These are phyloP conservation scores for Bondarzewia mesenterica DNA, from an alignment of 1,284 basidiomycete species.

Conservation along the genomic window DNA sequence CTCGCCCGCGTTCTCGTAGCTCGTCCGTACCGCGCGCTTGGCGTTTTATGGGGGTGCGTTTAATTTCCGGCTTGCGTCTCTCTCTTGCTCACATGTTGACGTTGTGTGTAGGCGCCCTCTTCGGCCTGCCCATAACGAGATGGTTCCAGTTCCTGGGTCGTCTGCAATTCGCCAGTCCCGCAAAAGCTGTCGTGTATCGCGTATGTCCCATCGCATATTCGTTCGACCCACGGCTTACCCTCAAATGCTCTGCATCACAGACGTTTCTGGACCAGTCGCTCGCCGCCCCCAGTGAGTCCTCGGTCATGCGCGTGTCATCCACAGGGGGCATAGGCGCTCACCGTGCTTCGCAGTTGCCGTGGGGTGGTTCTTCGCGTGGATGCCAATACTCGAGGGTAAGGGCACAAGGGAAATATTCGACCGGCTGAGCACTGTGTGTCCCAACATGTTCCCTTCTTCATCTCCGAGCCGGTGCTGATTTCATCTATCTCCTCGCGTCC, in stretches of 20 bases:
- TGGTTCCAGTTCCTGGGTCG: constrained; percentile 64
- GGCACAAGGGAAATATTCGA: constrained; percentile 42
- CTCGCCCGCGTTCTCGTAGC: constrained; percentile 35
- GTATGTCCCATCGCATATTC: constrained; percentile 26
- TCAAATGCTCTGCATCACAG: constrained; percentile 25
- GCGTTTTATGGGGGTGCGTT: constrained; percentile 64
- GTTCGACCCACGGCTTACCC: neutral
- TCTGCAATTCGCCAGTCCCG: constrained; percentile 53
- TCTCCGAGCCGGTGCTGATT: neutral
- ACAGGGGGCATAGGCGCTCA: neutral
- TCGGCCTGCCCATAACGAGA: constrained; percentile 65
- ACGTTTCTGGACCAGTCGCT: constrained; percentile 70
- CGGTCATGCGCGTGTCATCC: neutral
- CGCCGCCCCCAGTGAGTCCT: constrained; percentile 51
- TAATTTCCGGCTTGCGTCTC: neutral
- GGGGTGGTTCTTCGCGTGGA: constrained; percentile 65
- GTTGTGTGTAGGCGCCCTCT: constrained; percentile 42
- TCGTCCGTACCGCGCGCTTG: constrained; percentile 61
- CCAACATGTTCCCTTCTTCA: neutral
- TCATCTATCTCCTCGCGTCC: constrained; percentile 1
- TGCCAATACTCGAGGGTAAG: constrained; percentile 70
- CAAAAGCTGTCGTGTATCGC: constrained; percentile 48
- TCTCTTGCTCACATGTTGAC: constrained; percentile 4
- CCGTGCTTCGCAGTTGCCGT: constrained; percentile 42
- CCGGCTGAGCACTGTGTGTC: constrained; percentile 45